A percentile compares a stretch with the other conserved stretches of the same genome.
These are phyloP conservation scores for Phytopythium kandeliae DNA, from an alignment of 352 stramenopile species.

Conservation along the genomic window DNA sequence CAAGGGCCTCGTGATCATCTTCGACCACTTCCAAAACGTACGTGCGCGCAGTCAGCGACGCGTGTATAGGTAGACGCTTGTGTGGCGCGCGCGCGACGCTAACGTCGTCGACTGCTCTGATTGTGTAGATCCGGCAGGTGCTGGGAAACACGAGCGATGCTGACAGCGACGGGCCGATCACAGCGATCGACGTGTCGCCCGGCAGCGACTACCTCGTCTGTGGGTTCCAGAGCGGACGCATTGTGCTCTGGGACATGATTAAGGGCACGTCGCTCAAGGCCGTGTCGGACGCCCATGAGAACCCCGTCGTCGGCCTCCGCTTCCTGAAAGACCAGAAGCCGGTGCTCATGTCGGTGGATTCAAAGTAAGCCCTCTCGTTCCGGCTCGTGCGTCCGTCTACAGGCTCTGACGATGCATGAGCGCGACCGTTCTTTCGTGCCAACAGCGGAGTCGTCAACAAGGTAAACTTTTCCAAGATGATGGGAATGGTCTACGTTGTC, in stretches of 20 bases:
- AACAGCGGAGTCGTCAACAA: slow-evolving; percentile 91
- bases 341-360: slow-evolving; percentile 78
- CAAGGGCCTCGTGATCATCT: slow-evolving; percentile 92
- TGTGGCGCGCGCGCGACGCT: not conserved
- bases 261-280: slow-evolving; percentile 89
- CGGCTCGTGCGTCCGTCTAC: not conserved
- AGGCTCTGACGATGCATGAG: not conserved
- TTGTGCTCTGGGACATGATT: slow-evolving; percentile 97
- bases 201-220: slow-evolving; percentile 89
- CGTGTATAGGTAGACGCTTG: too few relatives aligned
- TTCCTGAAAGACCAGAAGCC: slow-evolving; percentile 87
- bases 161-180: slow-evolving; percentile 74
- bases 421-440: slow-evolving; percentile 22
- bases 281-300: slow-evolving; percentile 88
- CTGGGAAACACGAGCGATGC: slow-evolving; percentile 81
- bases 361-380: slow-evolving; percentile 43
- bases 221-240: slow-evolving; percentile 89
- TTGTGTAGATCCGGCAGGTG: slow-evolving; percentile 70
- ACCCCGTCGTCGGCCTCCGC: slow-evolving; percentile 78
- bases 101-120: not conserved
- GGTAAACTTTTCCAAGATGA: slow-evolving; percentile 93
- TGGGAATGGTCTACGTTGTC: slow-evolving; percentile 91
- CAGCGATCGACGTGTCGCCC: slow-evolving; percentile 84
- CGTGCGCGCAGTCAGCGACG: slow-evolving; percentile 7
- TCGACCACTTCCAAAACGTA: slow-evolving; percentile 96